phyloP scores from a whole-genome alignment of 129 eudicot species.

The Flaveria trinervia region DNA sequence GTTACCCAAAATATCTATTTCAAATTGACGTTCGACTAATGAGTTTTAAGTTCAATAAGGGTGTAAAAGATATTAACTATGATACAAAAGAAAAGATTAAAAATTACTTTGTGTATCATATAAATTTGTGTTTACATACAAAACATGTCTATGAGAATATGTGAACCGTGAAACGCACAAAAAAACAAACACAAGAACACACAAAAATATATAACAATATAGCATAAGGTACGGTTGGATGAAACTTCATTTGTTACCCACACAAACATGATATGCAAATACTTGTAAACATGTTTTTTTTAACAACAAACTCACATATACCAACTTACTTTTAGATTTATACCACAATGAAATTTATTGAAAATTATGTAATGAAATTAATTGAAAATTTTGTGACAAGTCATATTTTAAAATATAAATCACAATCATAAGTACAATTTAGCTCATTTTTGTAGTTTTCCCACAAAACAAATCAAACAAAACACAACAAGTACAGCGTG shows the following conservation, averaged over 20 bases:
- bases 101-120: too few species aligned
- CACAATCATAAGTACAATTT: neutral
- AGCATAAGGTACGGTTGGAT: neutral
- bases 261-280: neutral
- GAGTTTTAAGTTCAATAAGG: too few species aligned
- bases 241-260: neutral
- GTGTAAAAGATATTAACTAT: too few species aligned
- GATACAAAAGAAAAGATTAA: too few species aligned
- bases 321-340: too few species aligned
- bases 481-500: neutral
- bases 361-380: too few species aligned
- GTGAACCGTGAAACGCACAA: neutral
- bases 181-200: neutral
- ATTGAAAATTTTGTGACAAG: neutral
- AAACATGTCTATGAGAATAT: too few species aligned
- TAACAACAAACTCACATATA: too few species aligned
- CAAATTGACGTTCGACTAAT: too few species aligned
- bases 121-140: too few species aligned
- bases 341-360: too few species aligned
- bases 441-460: neutral
- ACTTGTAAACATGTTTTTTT: neutral
- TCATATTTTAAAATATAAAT: neutral
- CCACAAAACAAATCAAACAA: neutral
- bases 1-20: too few species aligned
- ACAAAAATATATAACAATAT: neutral